Percentiles rank a stretch among this genome's conserved stretches.
These are phyloP conservation scores for Athelia sp. DNA, from an alignment of 1,284 basidiomycete genomes.

Conservation along the genomic window DNA sequence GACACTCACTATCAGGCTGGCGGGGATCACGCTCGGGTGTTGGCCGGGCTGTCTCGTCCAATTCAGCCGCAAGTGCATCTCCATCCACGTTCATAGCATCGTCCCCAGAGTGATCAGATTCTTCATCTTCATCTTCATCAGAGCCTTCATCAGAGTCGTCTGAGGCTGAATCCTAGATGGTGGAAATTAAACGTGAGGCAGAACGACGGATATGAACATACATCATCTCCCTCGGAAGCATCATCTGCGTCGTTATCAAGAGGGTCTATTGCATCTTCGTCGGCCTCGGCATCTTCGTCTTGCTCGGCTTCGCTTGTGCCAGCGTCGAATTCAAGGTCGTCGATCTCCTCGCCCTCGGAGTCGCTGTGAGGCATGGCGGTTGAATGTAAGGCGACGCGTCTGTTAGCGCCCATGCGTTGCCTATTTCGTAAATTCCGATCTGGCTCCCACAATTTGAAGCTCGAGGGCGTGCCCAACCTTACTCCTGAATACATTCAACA, in stretches of 20 bases:
- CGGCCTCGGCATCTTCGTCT: constrained; percentile 43
- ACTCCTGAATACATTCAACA: constrained; percentile 4
- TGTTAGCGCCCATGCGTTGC: too few relatives aligned
- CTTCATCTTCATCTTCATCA: constrained; percentile 36
- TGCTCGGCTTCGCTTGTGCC: constrained; percentile 35
- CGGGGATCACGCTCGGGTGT: neutral
- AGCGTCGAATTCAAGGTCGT: constrained; percentile 49
- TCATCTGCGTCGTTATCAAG: constrained; percentile 50
- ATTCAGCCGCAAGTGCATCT: constrained; percentile 6
- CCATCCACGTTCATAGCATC: constrained; percentile 23
- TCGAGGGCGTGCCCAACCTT: neutral
- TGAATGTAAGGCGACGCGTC: constrained; percentile 3
- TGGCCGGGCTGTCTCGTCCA: neutral
- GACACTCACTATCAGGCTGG: too few relatives aligned
- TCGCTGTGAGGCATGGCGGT: constrained; percentile 50
- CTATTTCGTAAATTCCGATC: too few relatives aligned
- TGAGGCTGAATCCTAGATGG: constrained; percentile 39
- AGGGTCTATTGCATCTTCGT: constrained; percentile 38
- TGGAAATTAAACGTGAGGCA: constrained; percentile 4
- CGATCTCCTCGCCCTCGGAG: constrained; percentile 60
- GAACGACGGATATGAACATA: constrained; percentile 26
- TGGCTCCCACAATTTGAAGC: too few relatives aligned
- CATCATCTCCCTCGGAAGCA: constrained; percentile 60
- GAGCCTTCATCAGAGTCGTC: constrained; percentile 52
- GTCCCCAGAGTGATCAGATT: constrained; percentile 19